Percentiles rank a stretch among this genome's conserved stretches.
Conservation (phyloP, 768 basidiomycete genomes). For the Coprinopsis strossmayeri region DNA sequence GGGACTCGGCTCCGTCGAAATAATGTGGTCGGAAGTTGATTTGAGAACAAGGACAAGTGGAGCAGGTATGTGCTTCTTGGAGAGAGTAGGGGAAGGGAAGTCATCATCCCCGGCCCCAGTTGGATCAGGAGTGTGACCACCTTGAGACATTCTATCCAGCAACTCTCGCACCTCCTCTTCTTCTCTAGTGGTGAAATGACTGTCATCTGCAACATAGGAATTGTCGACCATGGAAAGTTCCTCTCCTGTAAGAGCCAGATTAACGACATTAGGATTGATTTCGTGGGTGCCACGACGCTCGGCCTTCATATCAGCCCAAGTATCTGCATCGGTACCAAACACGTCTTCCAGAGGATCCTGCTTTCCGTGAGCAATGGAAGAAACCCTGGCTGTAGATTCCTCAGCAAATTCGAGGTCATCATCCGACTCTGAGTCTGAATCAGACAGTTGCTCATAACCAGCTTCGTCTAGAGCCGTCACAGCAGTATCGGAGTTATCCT, state of each 20-base stretch:
- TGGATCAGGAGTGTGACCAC: constrained; percentile 22
- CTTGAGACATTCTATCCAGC: constrained; percentile 31
- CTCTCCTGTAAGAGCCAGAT: constrained; percentile 43
- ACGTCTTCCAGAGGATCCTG: constrained; percentile 54
- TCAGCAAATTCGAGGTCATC: constrained; percentile 25
- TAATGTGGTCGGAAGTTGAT: constrained; percentile 21
- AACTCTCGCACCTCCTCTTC: constrained; percentile 35
- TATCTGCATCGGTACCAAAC: constrained; percentile 61
- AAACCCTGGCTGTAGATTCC: constrained; percentile 33
- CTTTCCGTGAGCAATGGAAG: constrained; percentile 21
- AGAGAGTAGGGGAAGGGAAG: constrained; percentile 22
- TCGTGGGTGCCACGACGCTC: constrained; percentile 18
- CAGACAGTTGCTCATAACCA: constrained; percentile 31
- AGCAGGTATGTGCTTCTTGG: constrained; percentile 47
- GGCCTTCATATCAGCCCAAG: constrained; percentile 49
- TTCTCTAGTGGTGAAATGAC: constrained; percentile 24
- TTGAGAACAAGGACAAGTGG: constrained; percentile 47
- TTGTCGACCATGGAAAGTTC: constrained; percentile 20
- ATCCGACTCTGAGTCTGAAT: constrained; percentile 26
- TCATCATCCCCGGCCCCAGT: constrained; percentile 17
- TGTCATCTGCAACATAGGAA: constrained; percentile 18
- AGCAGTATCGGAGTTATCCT: neutral
- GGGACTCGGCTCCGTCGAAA: constrained; percentile 31
- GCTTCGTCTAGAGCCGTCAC: constrained; percentile 15
- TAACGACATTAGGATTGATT: constrained; percentile 41